These are phyloP conservation scores for Aspergillus quadricinctus DNA, from an alignment of 2,329 filamentous ascomycete genomes.

Conservation along the genomic window DNA sequence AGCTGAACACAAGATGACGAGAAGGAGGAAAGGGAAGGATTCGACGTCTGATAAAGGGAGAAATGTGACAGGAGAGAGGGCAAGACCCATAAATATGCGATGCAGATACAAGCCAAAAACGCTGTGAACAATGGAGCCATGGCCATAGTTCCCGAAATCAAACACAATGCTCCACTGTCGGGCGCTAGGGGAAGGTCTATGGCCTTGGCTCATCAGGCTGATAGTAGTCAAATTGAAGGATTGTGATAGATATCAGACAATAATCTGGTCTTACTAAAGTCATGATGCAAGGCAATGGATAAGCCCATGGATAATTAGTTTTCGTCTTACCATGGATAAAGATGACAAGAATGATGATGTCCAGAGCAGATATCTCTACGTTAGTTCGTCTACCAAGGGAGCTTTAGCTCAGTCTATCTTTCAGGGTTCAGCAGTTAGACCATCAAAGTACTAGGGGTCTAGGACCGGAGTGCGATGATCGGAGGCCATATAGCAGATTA, in stretches of 20 bases:
- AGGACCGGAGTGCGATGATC: not conserved
- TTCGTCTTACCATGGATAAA: not conserved
- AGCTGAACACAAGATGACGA: not conserved
- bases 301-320: not conserved
- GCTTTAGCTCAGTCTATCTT: not conserved
- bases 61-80: conserved; percentile 2
- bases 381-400: not conserved
- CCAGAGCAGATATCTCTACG: not conserved
- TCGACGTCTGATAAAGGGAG: not conserved
- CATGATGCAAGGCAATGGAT: not conserved
- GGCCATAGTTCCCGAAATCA: conserved; percentile 8
- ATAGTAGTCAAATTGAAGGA: conserved; percentile 14
- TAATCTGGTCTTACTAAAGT: not conserved
- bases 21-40: not conserved
- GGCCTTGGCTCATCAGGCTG: conserved; percentile 17
- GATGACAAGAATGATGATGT: not conserved
- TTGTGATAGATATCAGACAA: conserved; percentile 4
- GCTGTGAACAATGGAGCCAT: conserved; percentile 7
- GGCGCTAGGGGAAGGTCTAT: conserved; percentile 14
- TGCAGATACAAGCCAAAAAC: conserved; percentile 14
- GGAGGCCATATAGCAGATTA: not conserved
- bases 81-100: conserved; percentile 15
- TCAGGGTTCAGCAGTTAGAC: not conserved
- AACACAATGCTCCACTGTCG: conserved; percentile 19
- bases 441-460: not conserved